phyloP scores from a whole-genome alignment of 352 stramenopile species.

The Pythium aristosporum region DNA sequence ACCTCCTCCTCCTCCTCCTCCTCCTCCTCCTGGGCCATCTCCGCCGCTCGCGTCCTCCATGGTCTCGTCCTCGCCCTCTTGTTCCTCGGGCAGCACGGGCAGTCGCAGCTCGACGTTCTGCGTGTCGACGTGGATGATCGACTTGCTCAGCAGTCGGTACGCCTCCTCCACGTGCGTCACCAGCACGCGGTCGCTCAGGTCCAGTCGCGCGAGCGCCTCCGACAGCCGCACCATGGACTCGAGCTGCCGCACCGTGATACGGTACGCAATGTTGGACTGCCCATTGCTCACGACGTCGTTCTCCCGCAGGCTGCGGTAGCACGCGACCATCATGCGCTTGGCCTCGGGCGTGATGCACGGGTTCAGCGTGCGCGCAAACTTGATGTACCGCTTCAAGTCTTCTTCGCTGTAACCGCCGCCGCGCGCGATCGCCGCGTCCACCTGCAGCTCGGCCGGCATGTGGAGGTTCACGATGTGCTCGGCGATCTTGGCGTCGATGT shows the following conservation, averaged over 20 bases:
- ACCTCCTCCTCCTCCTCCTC: too few species aligned
- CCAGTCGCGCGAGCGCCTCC: constrained; percentile 94
- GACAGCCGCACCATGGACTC: constrained; percentile 98
- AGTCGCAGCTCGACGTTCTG: constrained; percentile 94
- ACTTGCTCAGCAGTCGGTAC: constrained; percentile 96
- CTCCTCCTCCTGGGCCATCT: neutral
- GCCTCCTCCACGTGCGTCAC: constrained; percentile 95
- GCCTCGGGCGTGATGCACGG: constrained; percentile 71
- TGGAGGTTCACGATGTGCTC: constrained; percentile 98
- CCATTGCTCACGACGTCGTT: constrained; percentile 93
- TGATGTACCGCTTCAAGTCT: constrained; percentile 95
- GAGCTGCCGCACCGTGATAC: constrained; percentile 98
- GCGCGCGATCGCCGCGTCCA: constrained; percentile 7
- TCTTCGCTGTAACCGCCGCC: constrained; percentile 64
- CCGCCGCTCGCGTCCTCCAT: constrained; percentile 4
- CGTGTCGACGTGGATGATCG: constrained; percentile 99
- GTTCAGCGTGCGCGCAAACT: constrained; percentile 80
- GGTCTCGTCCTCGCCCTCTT: constrained; percentile 26
- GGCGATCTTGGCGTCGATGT: constrained; percentile 93
- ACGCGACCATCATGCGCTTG: constrained; percentile 95
- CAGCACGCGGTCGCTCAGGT: constrained; percentile 92
- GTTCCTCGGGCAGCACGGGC: constrained; percentile 43
- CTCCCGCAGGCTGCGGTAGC: constrained; percentile 97
- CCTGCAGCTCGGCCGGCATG: constrained; percentile 64
- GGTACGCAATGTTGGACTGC: constrained; percentile 95